Evolutionary conservation across 257 asterid species (phyloP).

Genomic region (Jacaranda mimosifolia): DNA sequence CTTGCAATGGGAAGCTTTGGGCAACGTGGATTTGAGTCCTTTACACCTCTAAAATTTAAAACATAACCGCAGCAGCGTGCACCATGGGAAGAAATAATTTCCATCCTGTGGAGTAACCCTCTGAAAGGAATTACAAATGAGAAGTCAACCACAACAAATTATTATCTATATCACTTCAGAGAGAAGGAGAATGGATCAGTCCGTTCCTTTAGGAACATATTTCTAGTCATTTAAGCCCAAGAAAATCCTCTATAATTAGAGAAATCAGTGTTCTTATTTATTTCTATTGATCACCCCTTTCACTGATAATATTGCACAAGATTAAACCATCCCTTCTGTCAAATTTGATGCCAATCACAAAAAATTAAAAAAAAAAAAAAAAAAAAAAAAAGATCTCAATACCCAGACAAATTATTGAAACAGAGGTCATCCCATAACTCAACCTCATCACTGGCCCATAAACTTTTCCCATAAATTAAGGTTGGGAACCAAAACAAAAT

Average conservation of each 20-base stretch:
- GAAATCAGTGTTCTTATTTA: not conserved
- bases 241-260: not conserved
- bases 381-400: conserved; percentile 30
- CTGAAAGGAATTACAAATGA: conserved; percentile 50
- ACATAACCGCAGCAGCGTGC: conserved; percentile 44
- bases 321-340: conserved; percentile 4
- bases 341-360: not conserved
- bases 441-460: conserved; percentile 12
- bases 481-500: not conserved
- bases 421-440: conserved; percentile 16
- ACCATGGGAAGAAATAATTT: conserved; percentile 58
- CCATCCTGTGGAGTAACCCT: conserved; percentile 54
- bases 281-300: not conserved
- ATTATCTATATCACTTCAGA: conserved; percentile 9
- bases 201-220: not conserved
- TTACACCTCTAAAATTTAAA: conserved; percentile 48
- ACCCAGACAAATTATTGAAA: conserved; percentile 4
- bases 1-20: conserved; percentile 44
- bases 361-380: too few species aligned
- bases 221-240: not conserved
- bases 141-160: conserved; percentile 13
- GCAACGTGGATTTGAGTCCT: conserved; percentile 41
- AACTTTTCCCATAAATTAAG: conserved; percentile 15
- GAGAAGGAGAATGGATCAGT: not conserved
- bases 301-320: not conserved